A percentile compares a stretch with the other conserved stretches of the same genome.
These are phyloP conservation scores for Haematococcus sp. DNA, from an alignment of 139 green algal genomes.

Conservation along the genomic window DNA sequence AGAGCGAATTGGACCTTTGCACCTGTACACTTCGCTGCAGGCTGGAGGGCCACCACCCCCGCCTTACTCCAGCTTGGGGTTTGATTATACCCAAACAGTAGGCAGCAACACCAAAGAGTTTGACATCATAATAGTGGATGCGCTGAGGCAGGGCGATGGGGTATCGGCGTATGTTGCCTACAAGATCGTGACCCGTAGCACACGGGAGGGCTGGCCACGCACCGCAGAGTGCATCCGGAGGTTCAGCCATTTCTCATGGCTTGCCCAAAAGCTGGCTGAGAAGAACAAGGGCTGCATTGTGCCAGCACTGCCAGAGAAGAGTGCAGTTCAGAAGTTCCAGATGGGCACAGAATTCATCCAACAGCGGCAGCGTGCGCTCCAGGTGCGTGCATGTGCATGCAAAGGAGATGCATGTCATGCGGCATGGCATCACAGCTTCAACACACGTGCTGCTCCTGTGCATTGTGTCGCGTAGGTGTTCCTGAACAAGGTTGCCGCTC, in stretches of 20 bases:
- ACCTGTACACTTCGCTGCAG: no score
- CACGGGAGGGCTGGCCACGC: not conserved
- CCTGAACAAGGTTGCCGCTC: slow-evolving; percentile 63
- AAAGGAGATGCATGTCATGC: not conserved
- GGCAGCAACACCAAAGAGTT: slow-evolving; percentile 25
- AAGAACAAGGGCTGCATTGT: slow-evolving; percentile 85
- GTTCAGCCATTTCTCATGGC: slow-evolving; percentile 91
- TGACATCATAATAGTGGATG: slow-evolving; percentile 75
- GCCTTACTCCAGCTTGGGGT: no score
- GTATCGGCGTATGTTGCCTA: slow-evolving; percentile 64
- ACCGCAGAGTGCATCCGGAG: slow-evolving; percentile 77
- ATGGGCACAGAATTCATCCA: slow-evolving; percentile 93
- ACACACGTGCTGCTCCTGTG: not conserved
- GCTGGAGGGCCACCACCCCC: no score
- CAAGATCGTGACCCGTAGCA: slow-evolving; percentile 28
- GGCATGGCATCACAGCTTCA: not conserved
- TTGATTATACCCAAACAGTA: not conserved
- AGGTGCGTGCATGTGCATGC: slow-evolving; percentile 27
- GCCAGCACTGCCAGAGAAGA: slow-evolving; percentile 90
- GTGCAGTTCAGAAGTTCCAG: slow-evolving; percentile 87
- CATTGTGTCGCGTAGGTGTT: slow-evolving; percentile 64
- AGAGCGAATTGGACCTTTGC: no score
- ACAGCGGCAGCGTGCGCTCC: slow-evolving; percentile 67
- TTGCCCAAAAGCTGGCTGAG: slow-evolving; percentile 75
- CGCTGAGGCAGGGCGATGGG: slow-evolving; percentile 91